These are phyloP conservation scores for Candida lessepsii DNA, from an alignment of 805 yeast genomes.

Conservation along the genomic window DNA sequence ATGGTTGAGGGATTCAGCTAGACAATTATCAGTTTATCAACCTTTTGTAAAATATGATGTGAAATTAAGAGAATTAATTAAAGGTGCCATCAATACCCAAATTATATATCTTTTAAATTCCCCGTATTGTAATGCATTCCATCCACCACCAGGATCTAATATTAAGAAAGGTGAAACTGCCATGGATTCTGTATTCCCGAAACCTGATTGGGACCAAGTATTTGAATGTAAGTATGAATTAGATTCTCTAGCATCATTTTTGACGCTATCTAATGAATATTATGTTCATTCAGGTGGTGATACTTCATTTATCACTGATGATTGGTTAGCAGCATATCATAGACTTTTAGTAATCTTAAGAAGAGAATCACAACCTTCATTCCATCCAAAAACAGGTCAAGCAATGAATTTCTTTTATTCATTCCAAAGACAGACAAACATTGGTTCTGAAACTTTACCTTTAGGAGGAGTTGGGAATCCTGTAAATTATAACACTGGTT, in stretches of 20 bases:
- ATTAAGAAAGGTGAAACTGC: constrained; percentile 52
- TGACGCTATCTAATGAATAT: constrained; percentile 73
- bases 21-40: constrained; percentile 77
- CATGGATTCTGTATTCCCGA: constrained; percentile 65
- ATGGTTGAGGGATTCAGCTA: constrained; percentile 86
- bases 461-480: constrained; percentile 84
- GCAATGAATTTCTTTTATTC: constrained; percentile 53
- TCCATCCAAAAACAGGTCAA: constrained; percentile 47
- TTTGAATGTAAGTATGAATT: constrained; percentile 91
- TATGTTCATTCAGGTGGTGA: constrained; percentile 52
- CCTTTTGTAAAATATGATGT: constrained; percentile 55
- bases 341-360: constrained; percentile 50
- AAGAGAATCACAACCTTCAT: constrained; percentile 64
- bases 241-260: constrained; percentile 80
- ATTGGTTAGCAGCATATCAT: constrained; percentile 61
- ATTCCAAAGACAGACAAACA: constrained; percentile 70
- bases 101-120: constrained; percentile 57
- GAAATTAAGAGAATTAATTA: constrained; percentile 49
- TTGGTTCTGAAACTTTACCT: constrained; percentile 80
- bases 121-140: constrained; percentile 91
- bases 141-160: constrained; percentile 64
- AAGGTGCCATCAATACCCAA: constrained; percentile 82
- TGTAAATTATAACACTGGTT: constrained; percentile 64
- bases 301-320: constrained; percentile 41
- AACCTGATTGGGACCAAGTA: constrained; percentile 66